Percentiles rank a stretch among this genome's conserved stretches.
phyloP scores from a whole-genome alignment of 2,329 filamentous ascomycete genomes.

The Talaromyces sp. region DNA sequence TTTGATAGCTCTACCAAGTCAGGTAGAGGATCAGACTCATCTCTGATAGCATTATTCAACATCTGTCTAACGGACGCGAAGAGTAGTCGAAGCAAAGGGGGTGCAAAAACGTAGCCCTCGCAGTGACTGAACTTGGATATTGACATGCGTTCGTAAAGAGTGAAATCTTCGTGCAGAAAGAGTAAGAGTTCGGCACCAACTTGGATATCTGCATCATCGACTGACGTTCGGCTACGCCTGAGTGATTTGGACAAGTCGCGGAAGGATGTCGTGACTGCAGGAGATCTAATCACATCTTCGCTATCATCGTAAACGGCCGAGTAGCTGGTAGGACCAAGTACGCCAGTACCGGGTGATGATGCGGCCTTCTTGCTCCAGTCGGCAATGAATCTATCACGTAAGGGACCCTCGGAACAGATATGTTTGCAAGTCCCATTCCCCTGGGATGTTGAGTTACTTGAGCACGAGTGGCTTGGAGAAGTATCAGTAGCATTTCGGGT shows the following conservation, averaged over 20 bases:
- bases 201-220: conserved; percentile 20
- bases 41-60: conserved; percentile 16
- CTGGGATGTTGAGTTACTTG: background rate
- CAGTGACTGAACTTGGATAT: conserved; percentile 21
- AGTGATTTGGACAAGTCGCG: conserved; percentile 3
- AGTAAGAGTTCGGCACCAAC: conserved; percentile 25
- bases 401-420: background rate
- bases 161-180: conserved; percentile 23
- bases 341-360: conserved; percentile 13
- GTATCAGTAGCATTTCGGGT: background rate
- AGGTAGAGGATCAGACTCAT: conserved; percentile 15
- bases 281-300: conserved; percentile 12
- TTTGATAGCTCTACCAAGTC: conserved; percentile 20
- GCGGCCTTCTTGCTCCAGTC: conserved; percentile 10
- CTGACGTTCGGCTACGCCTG: conserved; percentile 13
- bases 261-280: background rate
- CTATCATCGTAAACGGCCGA: conserved; percentile 22
- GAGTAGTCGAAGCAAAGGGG: conserved; percentile 22
- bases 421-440: background rate
- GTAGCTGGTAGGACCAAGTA: conserved; percentile 23
- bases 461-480: conserved; percentile 1
- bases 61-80: conserved; percentile 22
- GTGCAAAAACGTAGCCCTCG: conserved; percentile 24
- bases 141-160: conserved; percentile 21
- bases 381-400: conserved; percentile 14